Base-by-base conservation (phyloP, 768 basidiomycete genomes). In the Boletus vinaceobasis region DNA sequence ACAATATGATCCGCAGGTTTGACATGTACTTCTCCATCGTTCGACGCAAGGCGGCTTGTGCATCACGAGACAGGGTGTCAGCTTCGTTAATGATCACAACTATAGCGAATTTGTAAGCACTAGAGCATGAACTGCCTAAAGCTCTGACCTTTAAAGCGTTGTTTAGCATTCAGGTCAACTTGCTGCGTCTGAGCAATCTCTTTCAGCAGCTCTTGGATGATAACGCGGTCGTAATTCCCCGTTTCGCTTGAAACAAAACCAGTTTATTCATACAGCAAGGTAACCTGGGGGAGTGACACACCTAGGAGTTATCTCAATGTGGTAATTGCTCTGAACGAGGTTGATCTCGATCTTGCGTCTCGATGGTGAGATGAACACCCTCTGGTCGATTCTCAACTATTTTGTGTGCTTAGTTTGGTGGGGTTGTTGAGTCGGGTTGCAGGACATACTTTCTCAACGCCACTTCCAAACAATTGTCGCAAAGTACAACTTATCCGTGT, bases 1-100 rank as follows among this genome's bases (percentile, higher is more conserved):
- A 98, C 1, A 99, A 79, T 61, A 99, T 96, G 64, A 99, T 87
- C 29, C 96, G 85, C 83, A 99, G 83, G 70, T 98, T 99, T 39
- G 87, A 85, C 90, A 97, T 98, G 77, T 96, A 98, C 73, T 98
- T 98, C 69, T 99, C 96, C 96, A 98, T 99, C 10, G 96, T 99
- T 53, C 96, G 81, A 65, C 96, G 86, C 33, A 99, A 81, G 8
- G 96, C 96, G 0, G 96, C 94, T 75, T 99, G 96, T 1, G 96
- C 96, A 73, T 99, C 96, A 50, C 96, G 86, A 11, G 92, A 86
- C 39, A 99, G 80, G 0, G 91, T 87, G 70, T 99, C 96, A 2
- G 96, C 96, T 73, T 98, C 96, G 62, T 98, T 98, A 66, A 99
- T 97, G 54, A 99, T 81, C 48, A 99, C 95, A n/a, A 95, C 96